A percentile compares a stretch with the other conserved stretches of the same genome.
These are phyloP conservation scores for Saturnispora quitensis DNA, from an alignment of 805 yeast species.

Conservation along the genomic window DNA sequence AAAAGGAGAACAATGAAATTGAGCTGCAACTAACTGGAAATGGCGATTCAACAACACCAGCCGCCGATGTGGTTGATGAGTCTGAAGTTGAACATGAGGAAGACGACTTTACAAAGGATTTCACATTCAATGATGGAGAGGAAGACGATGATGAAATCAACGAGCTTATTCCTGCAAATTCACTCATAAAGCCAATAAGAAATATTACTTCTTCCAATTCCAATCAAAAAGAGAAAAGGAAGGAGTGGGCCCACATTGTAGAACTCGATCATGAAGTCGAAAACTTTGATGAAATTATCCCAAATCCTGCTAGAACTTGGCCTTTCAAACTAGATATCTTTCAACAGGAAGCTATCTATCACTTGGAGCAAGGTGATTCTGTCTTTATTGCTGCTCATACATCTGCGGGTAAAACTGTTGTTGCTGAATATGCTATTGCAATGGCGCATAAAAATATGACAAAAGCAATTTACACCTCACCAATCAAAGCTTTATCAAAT, in stretches of 20 bases:
- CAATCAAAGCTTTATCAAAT: conserved; percentile 89
- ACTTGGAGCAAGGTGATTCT: conserved; percentile 94
- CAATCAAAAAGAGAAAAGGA: conserved; percentile 27
- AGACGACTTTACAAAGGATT: conserved; percentile 19
- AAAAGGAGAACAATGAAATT: conserved; percentile 9
- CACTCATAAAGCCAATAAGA: conserved; percentile 21
- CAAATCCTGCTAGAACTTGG: conserved; percentile 89
- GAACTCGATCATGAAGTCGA: conserved; percentile 76
- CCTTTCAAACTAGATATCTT: conserved; percentile 92
- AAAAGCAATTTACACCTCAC: conserved; percentile 92
- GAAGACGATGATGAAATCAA: conserved; percentile 20
- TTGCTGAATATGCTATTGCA: conserved; percentile 96
- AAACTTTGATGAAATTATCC: conserved; percentile 81
- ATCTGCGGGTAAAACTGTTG: conserved; percentile 97
- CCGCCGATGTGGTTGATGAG: conserved; percentile 5
- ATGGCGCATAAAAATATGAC: conserved; percentile 96
- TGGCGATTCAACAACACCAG: background rate
- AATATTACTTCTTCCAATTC: conserved; percentile 5
- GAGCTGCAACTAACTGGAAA: background rate
- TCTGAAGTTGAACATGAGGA: conserved; percentile 3
- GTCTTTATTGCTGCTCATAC: conserved; percentile 99
- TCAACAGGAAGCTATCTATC: conserved; percentile 95
- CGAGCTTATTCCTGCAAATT: conserved; percentile 22
- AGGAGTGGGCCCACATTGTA: conserved; percentile 89
- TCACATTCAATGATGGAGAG: background rate